phyloP scores from a whole-genome alignment of 192 early-diverging fungal genomes.

The Cetraspora pellucida region DNA sequence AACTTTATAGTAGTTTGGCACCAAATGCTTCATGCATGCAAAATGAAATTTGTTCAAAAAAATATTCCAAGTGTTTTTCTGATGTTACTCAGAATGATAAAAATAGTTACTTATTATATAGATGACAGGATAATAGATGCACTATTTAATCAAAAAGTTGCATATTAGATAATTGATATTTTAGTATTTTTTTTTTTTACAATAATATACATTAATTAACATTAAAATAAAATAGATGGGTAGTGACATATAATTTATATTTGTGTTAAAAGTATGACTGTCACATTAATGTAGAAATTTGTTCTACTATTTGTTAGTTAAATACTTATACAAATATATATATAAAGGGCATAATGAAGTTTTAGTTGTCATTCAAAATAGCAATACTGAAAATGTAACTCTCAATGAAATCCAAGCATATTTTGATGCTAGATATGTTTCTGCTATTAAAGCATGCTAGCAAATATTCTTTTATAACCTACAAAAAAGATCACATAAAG shows the following conservation, averaged over 20 bases:
- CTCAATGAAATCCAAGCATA: slow-evolving; percentile 22
- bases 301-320: not conserved
- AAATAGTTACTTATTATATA: not conserved
- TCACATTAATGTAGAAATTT: not conserved
- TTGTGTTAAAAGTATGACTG: not conserved
- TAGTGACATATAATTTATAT: not conserved
- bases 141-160: not conserved
- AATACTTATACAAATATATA: slow-evolving; percentile 33
- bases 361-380: not conserved
- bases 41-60: too few species aligned
- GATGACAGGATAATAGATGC: not conserved
- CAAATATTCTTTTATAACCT: slow-evolving; percentile 39
- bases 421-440: slow-evolving; percentile 38
- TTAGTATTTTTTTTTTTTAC: too few species aligned
- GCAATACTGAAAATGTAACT: not conserved
- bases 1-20: too few species aligned
- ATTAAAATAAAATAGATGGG: not conserved
- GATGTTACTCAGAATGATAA: not conserved
- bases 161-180: not conserved
- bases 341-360: slow-evolving; percentile 33
- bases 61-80: too few species aligned
- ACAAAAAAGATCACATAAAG: slow-evolving; percentile 36
- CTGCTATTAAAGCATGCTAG: slow-evolving; percentile 39
- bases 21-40: too few species aligned
- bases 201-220: too few species aligned